Evolutionary conservation across 2,329 filamentous ascomycete species (phyloP).

Genomic region (Arthrocladium fulminans): DNA sequence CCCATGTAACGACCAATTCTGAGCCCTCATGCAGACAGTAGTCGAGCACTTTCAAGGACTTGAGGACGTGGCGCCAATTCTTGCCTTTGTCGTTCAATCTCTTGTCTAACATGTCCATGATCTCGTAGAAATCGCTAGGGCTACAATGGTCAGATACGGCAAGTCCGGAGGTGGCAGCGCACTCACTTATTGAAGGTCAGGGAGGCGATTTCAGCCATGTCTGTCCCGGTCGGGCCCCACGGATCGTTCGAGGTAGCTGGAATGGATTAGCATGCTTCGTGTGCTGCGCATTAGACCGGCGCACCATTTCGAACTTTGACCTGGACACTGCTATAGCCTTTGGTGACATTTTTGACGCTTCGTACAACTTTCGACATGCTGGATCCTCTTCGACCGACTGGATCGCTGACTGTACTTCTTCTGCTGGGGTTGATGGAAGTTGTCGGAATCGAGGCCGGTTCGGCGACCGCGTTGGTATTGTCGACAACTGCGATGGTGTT

Average conservation of each 20-base stretch:
- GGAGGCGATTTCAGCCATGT: conserved; percentile 97
- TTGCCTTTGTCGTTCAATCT: conserved; percentile 98
- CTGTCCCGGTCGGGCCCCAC: conserved; percentile 94
- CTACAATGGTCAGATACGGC: conserved; percentile 39
- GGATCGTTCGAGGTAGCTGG: conserved; percentile 95
- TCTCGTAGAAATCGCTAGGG: conserved; percentile 96
- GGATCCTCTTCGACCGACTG: conserved; percentile 15
- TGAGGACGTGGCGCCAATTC: conserved; percentile 97
- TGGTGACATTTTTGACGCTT: conserved; percentile 98
- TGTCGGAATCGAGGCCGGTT: conserved; percentile 1
- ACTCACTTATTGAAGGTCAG: conserved; percentile 94
- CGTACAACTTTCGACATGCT: conserved; percentile 92
- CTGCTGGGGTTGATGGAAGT: conserved; percentile 17
- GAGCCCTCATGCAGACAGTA: conserved; percentile 97
- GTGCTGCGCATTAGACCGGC: conserved; percentile 25
- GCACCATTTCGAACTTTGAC: conserved; percentile 96
- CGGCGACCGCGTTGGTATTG: conserved; percentile 1
- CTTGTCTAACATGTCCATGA: conserved; percentile 99
- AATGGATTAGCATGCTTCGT: conserved; percentile 11
- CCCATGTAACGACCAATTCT: conserved; percentile 94
- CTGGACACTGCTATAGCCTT: conserved; percentile 92
- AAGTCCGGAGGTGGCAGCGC: background rate
- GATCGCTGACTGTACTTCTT: conserved; percentile 16
- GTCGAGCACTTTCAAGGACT: conserved; percentile 93
- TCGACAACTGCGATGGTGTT: conserved; percentile 14